phyloP scores from a whole-genome alignment of 495 filamentous ascomycete genomes.

The Entonaema liquescens region DNA sequence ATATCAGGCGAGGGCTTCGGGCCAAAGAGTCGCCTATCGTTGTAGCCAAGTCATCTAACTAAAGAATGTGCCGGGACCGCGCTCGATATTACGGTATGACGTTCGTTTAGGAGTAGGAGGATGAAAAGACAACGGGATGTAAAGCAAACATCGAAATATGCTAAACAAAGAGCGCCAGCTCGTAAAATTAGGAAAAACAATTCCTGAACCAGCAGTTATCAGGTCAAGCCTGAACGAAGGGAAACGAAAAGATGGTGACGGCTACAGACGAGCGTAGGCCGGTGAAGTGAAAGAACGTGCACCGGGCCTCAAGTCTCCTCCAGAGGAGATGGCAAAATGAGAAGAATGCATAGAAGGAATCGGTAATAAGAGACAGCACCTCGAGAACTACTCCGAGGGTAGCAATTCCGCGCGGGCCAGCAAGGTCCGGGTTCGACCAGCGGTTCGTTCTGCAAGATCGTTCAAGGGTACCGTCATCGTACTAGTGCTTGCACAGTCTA shows the following conservation, averaged over 20 bases:
- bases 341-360: constrained; percentile 38
- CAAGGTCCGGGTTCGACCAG: constrained; percentile 39
- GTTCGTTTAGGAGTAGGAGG: constrained; percentile 26
- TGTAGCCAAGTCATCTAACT: constrained; percentile 60
- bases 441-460: constrained; percentile 31
- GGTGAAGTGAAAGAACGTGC: constrained; percentile 39
- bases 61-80: constrained; percentile 45
- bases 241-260: constrained; percentile 47
- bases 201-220: constrained; percentile 52
- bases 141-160: constrained; percentile 33
- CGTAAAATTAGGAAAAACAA: constrained; percentile 57
- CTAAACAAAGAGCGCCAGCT: constrained; percentile 48
- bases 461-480: constrained; percentile 28
- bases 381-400: constrained; percentile 30
- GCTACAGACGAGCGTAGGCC: constrained; percentile 41
- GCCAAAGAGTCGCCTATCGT: constrained; percentile 52
- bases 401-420: constrained; percentile 43
- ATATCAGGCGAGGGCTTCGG: constrained; percentile 56
- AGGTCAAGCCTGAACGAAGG: constrained; percentile 46
- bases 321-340: constrained; percentile 45
- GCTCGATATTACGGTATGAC: constrained; percentile 43
- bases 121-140: constrained; percentile 39
- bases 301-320: constrained; percentile 38
- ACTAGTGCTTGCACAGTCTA: constrained; percentile 28
- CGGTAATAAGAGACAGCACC: constrained; percentile 41